Conservation (phyloP, 1,284 basidiomycete species). For the Takashimella koratensis region DNA sequence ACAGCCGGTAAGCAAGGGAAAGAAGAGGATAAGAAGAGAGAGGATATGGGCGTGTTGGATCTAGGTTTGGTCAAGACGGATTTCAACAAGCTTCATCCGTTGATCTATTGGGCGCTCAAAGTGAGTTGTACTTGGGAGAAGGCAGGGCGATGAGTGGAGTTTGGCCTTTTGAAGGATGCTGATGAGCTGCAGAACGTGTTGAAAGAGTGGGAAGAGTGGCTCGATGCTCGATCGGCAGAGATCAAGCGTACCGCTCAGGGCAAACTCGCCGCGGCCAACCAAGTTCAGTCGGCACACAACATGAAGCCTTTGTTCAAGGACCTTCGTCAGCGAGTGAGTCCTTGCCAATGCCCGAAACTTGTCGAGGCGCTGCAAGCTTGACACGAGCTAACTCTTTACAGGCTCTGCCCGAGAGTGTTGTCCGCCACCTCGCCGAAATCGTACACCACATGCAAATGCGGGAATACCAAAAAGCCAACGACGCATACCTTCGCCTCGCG, state of each 20-base stretch:
- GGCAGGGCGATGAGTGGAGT: too few species aligned
- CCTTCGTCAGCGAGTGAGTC: conserved; percentile 73
- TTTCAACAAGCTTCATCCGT: conserved; percentile 92
- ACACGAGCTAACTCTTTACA: too few species aligned
- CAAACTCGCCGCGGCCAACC: conserved; percentile 88
- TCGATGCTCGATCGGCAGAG: conserved; percentile 83
- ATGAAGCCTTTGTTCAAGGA: conserved; percentile 94
- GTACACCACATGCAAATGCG: conserved; percentile 94
- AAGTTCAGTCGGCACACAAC: conserved; percentile 92
- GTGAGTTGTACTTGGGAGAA: conserved; percentile 33
- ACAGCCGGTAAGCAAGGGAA: conserved; percentile 12
- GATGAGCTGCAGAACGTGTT: conserved; percentile 58
- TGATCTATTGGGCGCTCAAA: conserved; percentile 96
- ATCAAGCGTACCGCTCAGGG: conserved; percentile 85
- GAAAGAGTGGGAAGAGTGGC: conserved; percentile 92
- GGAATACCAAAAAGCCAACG: conserved; percentile 91
- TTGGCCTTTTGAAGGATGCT: too few species aligned
- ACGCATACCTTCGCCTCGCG: conserved; percentile 90
- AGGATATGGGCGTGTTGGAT: conserved; percentile 61
- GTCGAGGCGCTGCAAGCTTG: too few species aligned
- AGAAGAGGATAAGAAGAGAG: conserved; percentile 46
- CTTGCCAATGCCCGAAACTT: too few species aligned
- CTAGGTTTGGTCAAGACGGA: conserved; percentile 80
- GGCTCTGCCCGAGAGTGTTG: conserved; percentile 79
- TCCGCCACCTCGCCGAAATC: conserved; percentile 87